Evolutionary conservation across 2,329 filamentous ascomycete species (phyloP).

Genomic region (Colletotrichum sp.): DNA sequence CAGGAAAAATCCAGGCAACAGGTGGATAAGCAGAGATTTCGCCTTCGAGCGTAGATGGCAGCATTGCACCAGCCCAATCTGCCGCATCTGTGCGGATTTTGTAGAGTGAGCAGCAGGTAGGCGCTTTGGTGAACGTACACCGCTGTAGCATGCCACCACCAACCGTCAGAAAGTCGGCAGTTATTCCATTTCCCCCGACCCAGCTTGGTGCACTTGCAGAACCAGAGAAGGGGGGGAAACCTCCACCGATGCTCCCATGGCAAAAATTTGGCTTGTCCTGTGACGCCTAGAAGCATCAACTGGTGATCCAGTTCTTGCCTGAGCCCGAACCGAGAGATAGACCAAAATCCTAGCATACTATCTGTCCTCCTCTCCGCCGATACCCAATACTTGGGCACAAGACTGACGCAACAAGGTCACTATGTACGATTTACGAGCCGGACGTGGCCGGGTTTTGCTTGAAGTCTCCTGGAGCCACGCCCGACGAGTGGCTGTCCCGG

Average conservation of each 20-base stretch:
- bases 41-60: not conserved
- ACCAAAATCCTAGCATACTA: constrained; percentile 7
- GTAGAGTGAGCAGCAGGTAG: not conserved
- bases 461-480: not conserved
- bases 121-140: not conserved
- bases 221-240: not conserved
- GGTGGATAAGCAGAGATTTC: not conserved
- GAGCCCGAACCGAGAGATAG: not conserved
- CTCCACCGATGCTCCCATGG: not conserved
- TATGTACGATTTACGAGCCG: constrained; percentile 22
- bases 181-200: not conserved
- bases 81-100: not conserved
- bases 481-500: not conserved
- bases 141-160: not conserved
- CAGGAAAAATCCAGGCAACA: not conserved
- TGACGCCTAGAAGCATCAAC: not conserved
- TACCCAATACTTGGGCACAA: not conserved
- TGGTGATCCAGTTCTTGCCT: not conserved
- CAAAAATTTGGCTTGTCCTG: not conserved
- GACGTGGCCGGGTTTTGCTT: not conserved
- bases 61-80: not conserved
- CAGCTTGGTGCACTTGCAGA: constrained; percentile 18
- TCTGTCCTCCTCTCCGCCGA: constrained; percentile 6
- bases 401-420: constrained; percentile 11
- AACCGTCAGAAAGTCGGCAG: not conserved